phyloP scores from a whole-genome alignment of 345 rosid species.

The Salix arbutifolia region DNA sequence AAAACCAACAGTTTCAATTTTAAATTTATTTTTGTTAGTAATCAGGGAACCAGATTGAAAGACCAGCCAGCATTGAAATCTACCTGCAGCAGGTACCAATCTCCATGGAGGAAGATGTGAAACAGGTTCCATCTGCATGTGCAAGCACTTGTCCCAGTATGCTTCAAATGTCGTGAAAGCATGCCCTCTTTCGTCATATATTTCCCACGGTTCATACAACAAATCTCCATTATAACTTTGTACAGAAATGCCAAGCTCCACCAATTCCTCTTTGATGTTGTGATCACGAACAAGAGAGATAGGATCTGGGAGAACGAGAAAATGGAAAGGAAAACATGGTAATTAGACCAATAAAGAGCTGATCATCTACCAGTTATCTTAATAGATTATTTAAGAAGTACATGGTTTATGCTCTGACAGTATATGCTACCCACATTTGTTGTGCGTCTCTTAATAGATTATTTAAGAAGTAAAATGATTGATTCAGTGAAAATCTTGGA shows the following conservation, averaged over 20 bases:
- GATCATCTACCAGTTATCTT: not conserved
- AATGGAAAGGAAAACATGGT: not conserved
- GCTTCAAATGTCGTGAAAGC: constrained; percentile 65
- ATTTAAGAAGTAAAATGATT: not conserved
- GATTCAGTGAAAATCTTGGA: not conserved
- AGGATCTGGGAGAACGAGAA: constrained; percentile 46
- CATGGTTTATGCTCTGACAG: not conserved
- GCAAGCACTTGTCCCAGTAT: constrained; percentile 73
- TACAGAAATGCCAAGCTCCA: constrained; percentile 72
- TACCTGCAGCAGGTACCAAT: constrained; percentile 63
- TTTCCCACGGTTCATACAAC: constrained; percentile 90
- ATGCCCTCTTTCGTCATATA: constrained; percentile 58
- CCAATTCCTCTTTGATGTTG: constrained; percentile 61
- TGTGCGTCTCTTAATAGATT: not conserved
- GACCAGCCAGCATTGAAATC: not conserved
- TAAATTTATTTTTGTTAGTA: not conserved
- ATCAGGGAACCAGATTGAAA: not conserved
- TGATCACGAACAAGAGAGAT: constrained; percentile 86
- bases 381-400: not conserved
- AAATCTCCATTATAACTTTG: constrained; percentile 88
- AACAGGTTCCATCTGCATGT: constrained; percentile 56
- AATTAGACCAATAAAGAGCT: not conserved
- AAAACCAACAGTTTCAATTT: not conserved
- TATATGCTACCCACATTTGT: no score
- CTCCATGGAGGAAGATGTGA: constrained; percentile 72